Conservation (phyloP, 495 filamentous ascomycete genomes). For the Copromyces sp. region DNA sequence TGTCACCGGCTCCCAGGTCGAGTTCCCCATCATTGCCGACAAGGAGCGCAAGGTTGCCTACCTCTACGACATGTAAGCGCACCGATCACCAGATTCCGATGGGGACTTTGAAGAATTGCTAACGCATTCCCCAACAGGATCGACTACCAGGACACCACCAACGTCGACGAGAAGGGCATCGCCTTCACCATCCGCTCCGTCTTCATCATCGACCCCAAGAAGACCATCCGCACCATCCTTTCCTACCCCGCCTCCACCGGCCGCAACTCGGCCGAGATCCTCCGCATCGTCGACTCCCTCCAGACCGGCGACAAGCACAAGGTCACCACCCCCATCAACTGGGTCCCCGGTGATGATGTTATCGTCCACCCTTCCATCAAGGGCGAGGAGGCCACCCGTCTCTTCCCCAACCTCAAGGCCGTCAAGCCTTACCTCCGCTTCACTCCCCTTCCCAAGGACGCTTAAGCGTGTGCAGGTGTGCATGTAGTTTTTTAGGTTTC, state of each 20-base stretch:
- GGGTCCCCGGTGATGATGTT: constrained; percentile 84
- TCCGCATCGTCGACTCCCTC: constrained; percentile 90
- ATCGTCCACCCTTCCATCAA: constrained; percentile 87
- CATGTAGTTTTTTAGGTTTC: not conserved
- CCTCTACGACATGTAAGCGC: constrained; percentile 84
- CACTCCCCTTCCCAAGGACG: constrained; percentile 52
- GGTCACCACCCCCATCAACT: constrained; percentile 89
- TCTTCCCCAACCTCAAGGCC: constrained; percentile 83
- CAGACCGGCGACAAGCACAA: constrained; percentile 96
- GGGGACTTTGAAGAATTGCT: not conserved
- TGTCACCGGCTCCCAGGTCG: constrained; percentile 68
- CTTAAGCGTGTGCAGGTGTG: constrained; percentile 3
- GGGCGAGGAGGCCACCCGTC: constrained; percentile 75
- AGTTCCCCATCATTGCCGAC: constrained; percentile 96
- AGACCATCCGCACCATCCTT: constrained; percentile 92
- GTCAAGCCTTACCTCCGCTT: constrained; percentile 89
- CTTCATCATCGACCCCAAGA: constrained; percentile 98
- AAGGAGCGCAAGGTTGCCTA: constrained; percentile 89
- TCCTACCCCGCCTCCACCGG: constrained; percentile 96
- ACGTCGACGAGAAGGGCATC: constrained; percentile 91
- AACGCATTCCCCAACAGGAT: constrained; percentile 42
- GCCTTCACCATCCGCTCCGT: constrained; percentile 98
- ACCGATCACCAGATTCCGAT: not conserved
- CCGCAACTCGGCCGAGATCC: constrained; percentile 90
- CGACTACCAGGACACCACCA: constrained; percentile 64